phyloP scores from a whole-genome alignment of 2,329 filamentous ascomycete species.

The Aspergillus japonicus region DNA sequence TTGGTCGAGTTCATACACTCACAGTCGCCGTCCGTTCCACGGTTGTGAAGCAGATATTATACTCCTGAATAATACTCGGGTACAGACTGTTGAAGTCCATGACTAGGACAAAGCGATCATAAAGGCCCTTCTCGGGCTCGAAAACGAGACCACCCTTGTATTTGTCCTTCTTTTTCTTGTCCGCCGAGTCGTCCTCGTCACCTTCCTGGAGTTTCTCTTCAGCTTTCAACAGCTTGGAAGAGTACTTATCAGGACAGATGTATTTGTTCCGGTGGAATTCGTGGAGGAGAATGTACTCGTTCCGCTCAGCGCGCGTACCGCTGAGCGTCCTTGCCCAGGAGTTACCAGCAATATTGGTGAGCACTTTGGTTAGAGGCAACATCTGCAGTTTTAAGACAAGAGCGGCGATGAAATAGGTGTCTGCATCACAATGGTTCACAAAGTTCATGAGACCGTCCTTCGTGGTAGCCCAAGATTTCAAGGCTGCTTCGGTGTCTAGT shows the following conservation, averaged over 20 bases:
- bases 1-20: conserved; percentile 37
- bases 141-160: conserved; percentile 98
- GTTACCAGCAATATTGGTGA: conserved; percentile 95
- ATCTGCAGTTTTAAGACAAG: conserved; percentile 87
- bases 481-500: conserved; percentile 79
- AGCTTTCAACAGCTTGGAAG: conserved; percentile 69
- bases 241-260: conserved; percentile 94
- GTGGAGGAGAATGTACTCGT: conserved; percentile 98
- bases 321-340: conserved; percentile 96
- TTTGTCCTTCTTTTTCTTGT: conserved; percentile 97
- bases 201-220: conserved; percentile 68
- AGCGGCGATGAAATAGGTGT: conserved; percentile 94
- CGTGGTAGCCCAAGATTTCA: conserved; percentile 82
- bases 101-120: conserved; percentile 96
- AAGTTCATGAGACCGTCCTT: conserved; percentile 90
- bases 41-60: conserved; percentile 98
- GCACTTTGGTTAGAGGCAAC: conserved; percentile 86
- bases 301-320: conserved; percentile 92
- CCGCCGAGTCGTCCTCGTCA: conserved; percentile 64
- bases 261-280: conserved; percentile 97
- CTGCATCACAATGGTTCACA: conserved; percentile 87
- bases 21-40: conserved; percentile 75
- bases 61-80: conserved; percentile 98
- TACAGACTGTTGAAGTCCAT: conserved; percentile 99
- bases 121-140: conserved; percentile 93